Evolutionary conservation across 129 eudicot species (phyloP).

Genomic region (Daucus carota): DH1_v3.0 NC_030381.2:26199001-26199500

Average conservation of each 20-base stretch:
- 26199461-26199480: conserved; percentile 73
- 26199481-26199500: conserved; percentile 5
- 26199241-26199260: conserved; percentile 45
- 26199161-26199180: conserved; percentile 27
- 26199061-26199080: conserved; percentile 22
- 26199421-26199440: conserved; percentile 67
- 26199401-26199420: conserved; percentile 64
- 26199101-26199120: conserved; percentile 20
- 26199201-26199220: conserved; percentile 22
- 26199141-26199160: conserved; percentile 42
- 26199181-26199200: conserved; percentile 17
- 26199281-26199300: conserved; percentile 35
- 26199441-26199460: conserved; percentile 47
- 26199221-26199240: conserved; percentile 69
- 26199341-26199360: conserved; percentile 54
- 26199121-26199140: conserved; percentile 59
- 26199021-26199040: conserved; percentile 30
- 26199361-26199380: conserved; percentile 75
- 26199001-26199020: conserved; percentile 14
- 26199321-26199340: conserved; percentile 38
- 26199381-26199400: conserved; percentile 63
- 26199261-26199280: conserved; percentile 34
- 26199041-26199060: conserved; percentile 62
- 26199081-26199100: conserved; percentile 7
- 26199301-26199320: conserved; percentile 67